phyloP scores from a whole-genome alignment of 352 stramenopile genomes.

The Globisporangium paroecandrum region DNA sequence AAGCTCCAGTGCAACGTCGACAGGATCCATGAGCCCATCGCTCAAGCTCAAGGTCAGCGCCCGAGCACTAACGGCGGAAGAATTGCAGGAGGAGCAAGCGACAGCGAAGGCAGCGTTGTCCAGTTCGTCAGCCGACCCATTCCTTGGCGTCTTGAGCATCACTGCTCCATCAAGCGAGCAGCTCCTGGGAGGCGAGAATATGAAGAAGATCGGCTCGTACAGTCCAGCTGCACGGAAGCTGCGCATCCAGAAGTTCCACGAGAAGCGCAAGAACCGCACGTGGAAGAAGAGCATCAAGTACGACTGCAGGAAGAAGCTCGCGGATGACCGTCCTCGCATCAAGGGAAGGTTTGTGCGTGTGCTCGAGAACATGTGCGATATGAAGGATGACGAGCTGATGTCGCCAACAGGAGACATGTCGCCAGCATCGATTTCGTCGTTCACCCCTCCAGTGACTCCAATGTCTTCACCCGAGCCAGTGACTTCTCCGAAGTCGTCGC shows the following conservation, averaged over 20 bases:
- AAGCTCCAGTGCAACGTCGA: conserved; percentile 13
- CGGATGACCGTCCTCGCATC: conserved; percentile 93
- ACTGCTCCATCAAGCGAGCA: conserved; percentile 23
- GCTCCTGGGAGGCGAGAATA: conserved; percentile 14
- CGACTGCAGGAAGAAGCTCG: conserved; percentile 97
- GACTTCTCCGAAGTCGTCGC: conserved; percentile 2
- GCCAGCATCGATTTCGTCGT: conserved; percentile 20
- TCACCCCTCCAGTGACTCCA: conserved; percentile 17
- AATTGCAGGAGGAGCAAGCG: conserved; percentile 33
- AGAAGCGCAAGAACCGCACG: conserved; percentile 95
- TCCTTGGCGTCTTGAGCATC: conserved; percentile 46
- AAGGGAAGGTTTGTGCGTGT: conserved; percentile 92
- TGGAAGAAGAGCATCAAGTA: conserved; percentile 99
- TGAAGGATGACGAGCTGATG: conserved; percentile 37
- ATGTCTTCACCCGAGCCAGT: conserved; percentile 14
- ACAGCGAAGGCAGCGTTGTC: conserved; percentile 22
- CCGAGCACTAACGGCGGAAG: conserved; percentile 27
- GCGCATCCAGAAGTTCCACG: conserved; percentile 96
- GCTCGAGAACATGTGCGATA: conserved; percentile 48
- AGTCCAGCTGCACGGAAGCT: conserved; percentile 90
- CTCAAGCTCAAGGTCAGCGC: conserved; percentile 32
- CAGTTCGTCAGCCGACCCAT: conserved; percentile 30
- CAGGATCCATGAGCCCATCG: conserved; percentile 27
- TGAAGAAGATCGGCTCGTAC: conserved; percentile 93
- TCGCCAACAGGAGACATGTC: conserved; percentile 23